Base-by-base conservation (phyloP, 2,329 filamentous ascomycete species). In the Incumbomyces lentus region DNA sequence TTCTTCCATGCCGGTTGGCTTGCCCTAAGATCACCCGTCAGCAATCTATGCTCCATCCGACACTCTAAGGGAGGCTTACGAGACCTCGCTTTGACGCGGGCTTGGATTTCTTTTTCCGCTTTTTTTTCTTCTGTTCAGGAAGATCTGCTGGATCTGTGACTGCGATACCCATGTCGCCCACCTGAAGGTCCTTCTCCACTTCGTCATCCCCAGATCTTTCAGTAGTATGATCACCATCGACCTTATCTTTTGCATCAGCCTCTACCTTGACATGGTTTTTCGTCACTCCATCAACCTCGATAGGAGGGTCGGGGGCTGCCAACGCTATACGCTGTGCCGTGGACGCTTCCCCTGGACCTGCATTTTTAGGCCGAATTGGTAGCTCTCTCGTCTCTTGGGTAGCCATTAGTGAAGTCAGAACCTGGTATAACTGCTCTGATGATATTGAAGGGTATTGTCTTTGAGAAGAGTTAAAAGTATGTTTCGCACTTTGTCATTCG, bases 1-100 rank as follows among this genome's bases (percentile, higher is more conserved):
- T 51, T 88, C 82, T 76, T 89, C 85, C 49, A 88, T 89, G 0
- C 85, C 85, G 5, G 78, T 83, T 4, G 70, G 69, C 49, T 68
- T 66, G 40, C 57, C 60, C 67, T 71, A 50, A 39, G 16, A 8
- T 30, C 17, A 18, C 30, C 19, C 43, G 48, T 49, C 22, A 19
- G 16, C 33, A 58, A 56, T 34, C 40, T 39, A 6, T 35, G 33
- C 16, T 35, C 33, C 4, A n/a, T 35, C 16, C n/a, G 18, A 19
- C n/a, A 13, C n/a, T 18, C n/a, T 14, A 13, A 14, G 16, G 17
- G 41, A 49, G 48, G 34, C 53, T 19, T 52, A 62, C 59, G 32
- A 57, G 36, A 36, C 67, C 66, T 40, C 65, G 60, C 53, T 69
- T 59, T 50, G 62, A 64, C 46, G 63, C 66, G n/a, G 67, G 57